Evolutionary conservation across 2,329 filamentous ascomycete genomes (phyloP).

Genomic region (Penicillium sclerotiorum): DNA sequence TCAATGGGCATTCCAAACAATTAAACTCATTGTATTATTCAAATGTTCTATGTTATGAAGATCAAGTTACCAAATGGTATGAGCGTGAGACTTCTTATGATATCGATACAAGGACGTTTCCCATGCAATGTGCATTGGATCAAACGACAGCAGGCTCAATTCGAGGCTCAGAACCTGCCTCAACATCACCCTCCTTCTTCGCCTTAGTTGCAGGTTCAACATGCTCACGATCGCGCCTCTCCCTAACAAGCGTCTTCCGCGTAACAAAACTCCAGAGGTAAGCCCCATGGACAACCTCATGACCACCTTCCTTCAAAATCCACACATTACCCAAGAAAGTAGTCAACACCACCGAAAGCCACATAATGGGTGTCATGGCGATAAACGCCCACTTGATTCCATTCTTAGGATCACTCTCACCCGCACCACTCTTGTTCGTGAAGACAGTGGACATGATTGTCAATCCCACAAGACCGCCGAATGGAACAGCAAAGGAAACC

Average conservation of each 20-base stretch:
- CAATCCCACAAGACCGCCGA: constrained; percentile 67
- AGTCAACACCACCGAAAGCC: constrained; percentile 49
- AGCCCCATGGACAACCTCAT: constrained; percentile 35
- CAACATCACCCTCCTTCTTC: background rate
- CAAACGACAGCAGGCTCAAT: too few relatives aligned
- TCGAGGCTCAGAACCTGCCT: background rate
- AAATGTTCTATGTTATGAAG: too few relatives aligned
- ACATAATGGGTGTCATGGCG: constrained; percentile 63
- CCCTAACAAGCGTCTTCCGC: constrained; percentile 6
- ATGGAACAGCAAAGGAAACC: constrained; percentile 61
- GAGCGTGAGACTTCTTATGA: too few relatives aligned
- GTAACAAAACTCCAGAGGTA: constrained; percentile 36
- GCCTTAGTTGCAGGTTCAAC: background rate
- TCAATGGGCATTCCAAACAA: too few relatives aligned
- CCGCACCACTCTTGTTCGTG: constrained; percentile 56
- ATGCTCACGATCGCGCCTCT: background rate
- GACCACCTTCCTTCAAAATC: constrained; percentile 37
- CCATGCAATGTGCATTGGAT: too few relatives aligned
- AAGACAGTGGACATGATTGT: constrained; percentile 71
- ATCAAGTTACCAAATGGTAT: too few relatives aligned
- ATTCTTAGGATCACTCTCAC: constrained; percentile 44
- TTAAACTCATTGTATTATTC: too few relatives aligned
- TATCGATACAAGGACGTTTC: too few relatives aligned
- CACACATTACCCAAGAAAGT: constrained; percentile 56
- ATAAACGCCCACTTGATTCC: constrained; percentile 70